phyloP scores from a whole-genome alignment of 345 rosid species.

The Triadica sebifera region DNA sequence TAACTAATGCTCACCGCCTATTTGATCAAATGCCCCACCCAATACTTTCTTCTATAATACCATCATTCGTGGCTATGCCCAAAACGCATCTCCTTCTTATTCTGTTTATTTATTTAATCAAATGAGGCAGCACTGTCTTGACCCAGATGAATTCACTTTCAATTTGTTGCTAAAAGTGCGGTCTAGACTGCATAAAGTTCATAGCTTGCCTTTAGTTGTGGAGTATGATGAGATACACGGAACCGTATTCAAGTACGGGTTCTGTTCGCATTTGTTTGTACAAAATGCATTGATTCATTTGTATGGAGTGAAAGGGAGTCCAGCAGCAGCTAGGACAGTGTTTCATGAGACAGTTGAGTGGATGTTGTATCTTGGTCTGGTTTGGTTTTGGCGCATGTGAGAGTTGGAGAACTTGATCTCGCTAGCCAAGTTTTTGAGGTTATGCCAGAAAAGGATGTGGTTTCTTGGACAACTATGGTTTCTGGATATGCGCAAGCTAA shows the following conservation, averaged over 20 bases:
- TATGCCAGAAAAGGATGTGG: conserved; percentile 34
- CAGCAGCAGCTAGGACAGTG: conserved; percentile 14
- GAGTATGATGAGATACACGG: conserved; percentile 33
- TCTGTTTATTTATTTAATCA: conserved; percentile 18
- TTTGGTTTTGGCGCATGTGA: conserved; percentile 22
- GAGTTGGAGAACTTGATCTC: conserved; percentile 25
- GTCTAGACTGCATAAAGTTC: conserved; percentile 14
- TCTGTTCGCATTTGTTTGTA: conserved; percentile 25
- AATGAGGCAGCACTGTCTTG: conserved; percentile 27
- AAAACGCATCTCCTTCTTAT: conserved; percentile 18
- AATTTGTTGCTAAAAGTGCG: conserved; percentile 30
- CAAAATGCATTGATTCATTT: conserved; percentile 38
- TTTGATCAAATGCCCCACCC: conserved; percentile 33
- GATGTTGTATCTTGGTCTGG: conserved; percentile 34
- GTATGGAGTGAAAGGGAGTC: conserved; percentile 22
- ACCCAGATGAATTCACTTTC: conserved; percentile 30
- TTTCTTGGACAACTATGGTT: conserved; percentile 34
- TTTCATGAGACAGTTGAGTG: conserved; percentile 23
- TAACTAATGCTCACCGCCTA: conserved; percentile 24
- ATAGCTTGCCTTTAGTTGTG: background rate
- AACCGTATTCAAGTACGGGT: conserved; percentile 29
- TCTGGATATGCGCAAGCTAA: conserved; percentile 24
- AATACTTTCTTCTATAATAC: conserved; percentile 27
- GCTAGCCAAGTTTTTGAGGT: conserved; percentile 27
- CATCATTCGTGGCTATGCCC: conserved; percentile 31